Evolutionary conservation across 2,329 filamentous ascomycete species (phyloP).

Genomic region (Fusarium torulosum): DNA sequence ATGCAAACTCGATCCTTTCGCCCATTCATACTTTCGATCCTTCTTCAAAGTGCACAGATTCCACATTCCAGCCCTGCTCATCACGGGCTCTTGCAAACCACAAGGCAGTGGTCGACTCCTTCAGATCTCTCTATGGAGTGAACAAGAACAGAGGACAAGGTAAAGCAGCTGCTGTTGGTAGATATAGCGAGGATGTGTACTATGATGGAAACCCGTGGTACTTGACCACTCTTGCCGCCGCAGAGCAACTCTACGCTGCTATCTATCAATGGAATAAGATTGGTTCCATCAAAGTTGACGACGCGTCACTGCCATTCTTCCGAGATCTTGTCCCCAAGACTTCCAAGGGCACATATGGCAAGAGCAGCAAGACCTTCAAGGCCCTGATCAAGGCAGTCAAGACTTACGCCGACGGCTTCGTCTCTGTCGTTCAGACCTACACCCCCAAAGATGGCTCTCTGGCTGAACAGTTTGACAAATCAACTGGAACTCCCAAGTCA

Average conservation of each 20-base stretch:
- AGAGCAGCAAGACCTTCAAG: slow-evolving; percentile 17
- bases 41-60: slow-evolving; percentile 69
- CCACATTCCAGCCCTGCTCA: slow-evolving; percentile 81
- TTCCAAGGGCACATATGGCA: slow-evolving; percentile 24
- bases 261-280: slow-evolving; percentile 74
- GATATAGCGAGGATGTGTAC: slow-evolving; percentile 78
- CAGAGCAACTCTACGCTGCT: slow-evolving; percentile 81
- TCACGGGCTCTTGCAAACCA: slow-evolving; percentile 75
- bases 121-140: slow-evolving; percentile 73
- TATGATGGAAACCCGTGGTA: slow-evolving; percentile 84
- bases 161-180: slow-evolving; percentile 69
- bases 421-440: slow-evolving; percentile 69
- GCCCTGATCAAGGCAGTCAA: slow-evolving; percentile 23
- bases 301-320: slow-evolving; percentile 23
- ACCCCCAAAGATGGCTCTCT: slow-evolving; percentile 71
- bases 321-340: slow-evolving; percentile 19
- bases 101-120: slow-evolving; percentile 78
- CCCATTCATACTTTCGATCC: slow-evolving; percentile 77
- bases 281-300: slow-evolving; percentile 65
- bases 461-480: slow-evolving; percentile 72
- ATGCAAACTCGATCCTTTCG: slow-evolving; percentile 74
- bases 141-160: slow-evolving; percentile 72
- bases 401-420: slow-evolving; percentile 28
- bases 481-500: slow-evolving; percentile 65
- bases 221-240: slow-evolving; percentile 77